Conservation (phyloP, 495 filamentous ascomycete genomes). For the Achaetomiella virescens region DNA sequence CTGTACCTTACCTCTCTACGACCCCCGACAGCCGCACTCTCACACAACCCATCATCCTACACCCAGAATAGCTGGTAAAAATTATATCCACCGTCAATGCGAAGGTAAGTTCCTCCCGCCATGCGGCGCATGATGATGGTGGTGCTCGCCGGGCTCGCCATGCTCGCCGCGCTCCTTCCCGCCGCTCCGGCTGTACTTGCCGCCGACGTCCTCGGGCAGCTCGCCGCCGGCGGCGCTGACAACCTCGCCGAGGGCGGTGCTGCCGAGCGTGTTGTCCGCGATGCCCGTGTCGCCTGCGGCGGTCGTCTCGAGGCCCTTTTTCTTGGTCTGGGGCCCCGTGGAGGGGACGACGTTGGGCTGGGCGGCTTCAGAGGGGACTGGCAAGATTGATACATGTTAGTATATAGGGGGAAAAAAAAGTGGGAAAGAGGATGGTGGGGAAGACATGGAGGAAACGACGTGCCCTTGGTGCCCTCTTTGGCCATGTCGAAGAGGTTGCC, state of each 20-base stretch:
- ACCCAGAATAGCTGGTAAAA: no score
- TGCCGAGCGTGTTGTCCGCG: constrained; percentile 1
- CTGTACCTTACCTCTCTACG: no score
- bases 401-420: neutral
- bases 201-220: constrained; percentile 18
- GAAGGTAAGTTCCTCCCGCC: no score
- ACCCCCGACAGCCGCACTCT: no score
- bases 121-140: no score
- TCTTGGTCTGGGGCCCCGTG: no score
- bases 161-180: constrained; percentile 15
- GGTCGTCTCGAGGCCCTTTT: neutral
- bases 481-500: constrained; percentile 24
- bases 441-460: neutral
- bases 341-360: constrained; percentile 18
- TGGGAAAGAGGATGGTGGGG: neutral
- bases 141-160: no score
- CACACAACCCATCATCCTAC: no score
- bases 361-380: constrained; percentile 18
- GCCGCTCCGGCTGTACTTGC: constrained; percentile 17
- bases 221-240: constrained; percentile 16
- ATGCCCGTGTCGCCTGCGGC: neutral
- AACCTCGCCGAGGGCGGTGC: constrained; percentile 10
- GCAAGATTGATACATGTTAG: no score
- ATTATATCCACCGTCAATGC: no score
- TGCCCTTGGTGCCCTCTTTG: constrained; percentile 21